Evolutionary conservation across 257 asterid genomes (phyloP), one percentile per base, ranked within the genome.

Genomic region (Solanum bulbocastanum): DNA sequence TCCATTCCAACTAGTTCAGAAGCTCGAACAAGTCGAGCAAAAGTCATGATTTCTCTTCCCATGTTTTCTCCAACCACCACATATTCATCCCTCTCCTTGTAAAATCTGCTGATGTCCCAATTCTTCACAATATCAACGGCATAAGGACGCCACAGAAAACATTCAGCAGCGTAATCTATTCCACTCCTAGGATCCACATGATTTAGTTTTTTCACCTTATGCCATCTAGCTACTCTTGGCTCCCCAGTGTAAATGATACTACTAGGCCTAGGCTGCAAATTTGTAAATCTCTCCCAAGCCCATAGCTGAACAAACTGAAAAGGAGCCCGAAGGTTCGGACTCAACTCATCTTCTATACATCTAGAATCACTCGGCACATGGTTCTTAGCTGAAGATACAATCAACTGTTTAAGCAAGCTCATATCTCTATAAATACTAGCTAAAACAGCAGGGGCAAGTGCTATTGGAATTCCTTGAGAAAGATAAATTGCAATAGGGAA

Each of bases 271-370:
- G 86, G 90, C 30, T 58, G 44, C 25, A 92, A 76, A 0, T 42
- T 2, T 1, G 89, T 90, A 23, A 91, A 91, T 18, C 95, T 91
- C 81, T 92, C 95, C 92, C 92, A 92, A 23, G 86, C 90, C 95
- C 97, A 93, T 39, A 87, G 83, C 76, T 90, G 94, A 65, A 93
- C 76, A 52, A 86, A 52, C 20, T 75, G 85, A 74, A 86, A 20
- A 4, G 85, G 85, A n/a, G 84, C 88, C 12, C 84, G 33, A 75
- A 86, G 15, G 25, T 23, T 10, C 6, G 4, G 49, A 81, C 30
- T 11, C 10, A 13, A 30, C 68, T 18, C 20, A 16, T 81, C 68
- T 10, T 46, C 68, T 16, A 4, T 46, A 27, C 85, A 46, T 27
- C 42, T 81, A 81, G 2, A 27, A 46, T 14, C 49, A 79, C 84